Conservation (phyloP, 805 yeast genomes). For the Candida coquimbonensis region DNA sequence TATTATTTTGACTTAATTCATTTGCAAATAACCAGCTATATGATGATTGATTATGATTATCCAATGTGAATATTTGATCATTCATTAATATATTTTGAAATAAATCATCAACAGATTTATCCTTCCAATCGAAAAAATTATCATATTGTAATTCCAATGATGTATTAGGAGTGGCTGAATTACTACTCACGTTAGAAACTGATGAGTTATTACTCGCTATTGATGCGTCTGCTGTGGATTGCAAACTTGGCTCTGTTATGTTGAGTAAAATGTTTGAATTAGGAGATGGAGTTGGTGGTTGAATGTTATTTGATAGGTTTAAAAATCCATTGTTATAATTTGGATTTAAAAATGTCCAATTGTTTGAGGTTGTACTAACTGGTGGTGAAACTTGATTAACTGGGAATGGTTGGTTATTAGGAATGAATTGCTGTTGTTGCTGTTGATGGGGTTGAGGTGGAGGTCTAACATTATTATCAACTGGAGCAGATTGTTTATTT, state of each 20-base stretch:
- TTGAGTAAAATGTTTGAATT: background rate
- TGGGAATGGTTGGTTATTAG: too few species aligned
- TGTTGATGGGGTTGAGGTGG: background rate
- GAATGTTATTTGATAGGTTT: background rate
- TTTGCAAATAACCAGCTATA: conserved; percentile 1
- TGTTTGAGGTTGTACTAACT: background rate
- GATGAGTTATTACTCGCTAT: background rate
- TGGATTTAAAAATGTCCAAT: conserved; percentile 1
- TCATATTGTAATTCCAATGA: background rate
- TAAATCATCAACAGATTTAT: conserved; percentile 11
- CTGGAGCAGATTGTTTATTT: too few species aligned
- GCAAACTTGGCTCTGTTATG: too few species aligned
- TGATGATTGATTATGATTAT: conserved; percentile 5
- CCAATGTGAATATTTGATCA: conserved; percentile 7
- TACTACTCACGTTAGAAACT: too few species aligned
- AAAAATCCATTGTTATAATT: conserved; percentile 1
- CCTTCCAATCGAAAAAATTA: conserved; percentile 11
- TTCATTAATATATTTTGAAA: conserved; percentile 8
- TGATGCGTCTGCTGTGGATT: background rate
- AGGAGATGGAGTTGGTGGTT: background rate
- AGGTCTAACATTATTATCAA: too few species aligned
- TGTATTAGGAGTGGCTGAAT: background rate
- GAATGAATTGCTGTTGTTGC: background rate
- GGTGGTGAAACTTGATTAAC: too few species aligned
- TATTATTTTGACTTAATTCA: background rate